Percentiles rank a stretch among this genome's conserved stretches.
Evolutionary conservation across 2,329 filamentous ascomycete species (phyloP).

Genomic region (Trichoderma polysporum): DNA sequence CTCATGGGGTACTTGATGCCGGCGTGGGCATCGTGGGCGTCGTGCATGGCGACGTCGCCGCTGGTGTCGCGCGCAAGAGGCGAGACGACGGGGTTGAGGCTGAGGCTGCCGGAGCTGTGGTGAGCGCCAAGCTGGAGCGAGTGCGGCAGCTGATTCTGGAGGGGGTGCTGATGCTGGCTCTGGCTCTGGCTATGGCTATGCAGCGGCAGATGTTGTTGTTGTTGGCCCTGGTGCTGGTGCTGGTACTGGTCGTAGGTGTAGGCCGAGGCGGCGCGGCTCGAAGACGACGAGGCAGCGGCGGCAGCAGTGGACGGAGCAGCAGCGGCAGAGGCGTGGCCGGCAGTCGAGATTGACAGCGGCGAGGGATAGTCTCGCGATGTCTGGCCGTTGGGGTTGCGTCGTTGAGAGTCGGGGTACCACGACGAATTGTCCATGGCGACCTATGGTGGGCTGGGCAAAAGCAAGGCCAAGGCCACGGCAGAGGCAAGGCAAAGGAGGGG

Average conservation of each 20-base stretch:
- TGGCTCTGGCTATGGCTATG: neutral
- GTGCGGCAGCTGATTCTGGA: conserved; percentile 42
- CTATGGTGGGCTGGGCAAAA: conserved; percentile 15
- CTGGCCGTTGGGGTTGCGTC: conserved; percentile 57
- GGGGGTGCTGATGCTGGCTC: neutral
- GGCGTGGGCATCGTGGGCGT: conserved; percentile 77
- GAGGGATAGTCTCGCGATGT: conserved; percentile 48
- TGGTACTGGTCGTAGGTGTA: conserved; percentile 15
- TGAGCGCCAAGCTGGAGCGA: conserved; percentile 45
- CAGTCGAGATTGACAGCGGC: conserved; percentile 1
- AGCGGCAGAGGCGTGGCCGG: conserved; percentile 1
- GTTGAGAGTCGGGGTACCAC: conserved; percentile 69
- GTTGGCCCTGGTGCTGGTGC: neutral
- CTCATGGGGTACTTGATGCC: conserved; percentile 83
- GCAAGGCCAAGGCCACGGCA: neutral
- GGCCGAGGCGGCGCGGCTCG: neutral
- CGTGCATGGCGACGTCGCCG: conserved; percentile 82
- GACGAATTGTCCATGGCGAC: conserved; percentile 51
- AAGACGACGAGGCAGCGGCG: conserved; percentile 27
- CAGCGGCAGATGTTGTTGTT: neutral
- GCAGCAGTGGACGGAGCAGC: conserved; percentile 26
- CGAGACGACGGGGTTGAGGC: conserved; percentile 56
- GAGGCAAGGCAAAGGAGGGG: conserved; percentile 22
- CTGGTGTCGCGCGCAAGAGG: conserved; percentile 68
- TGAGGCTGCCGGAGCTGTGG: conserved; percentile 42